Evolutionary conservation across 371 early-diverging fungal genomes (phyloP), one percentile per base, ranked within the genome.

Genomic region (Apophysomyces variabilis): DNA sequence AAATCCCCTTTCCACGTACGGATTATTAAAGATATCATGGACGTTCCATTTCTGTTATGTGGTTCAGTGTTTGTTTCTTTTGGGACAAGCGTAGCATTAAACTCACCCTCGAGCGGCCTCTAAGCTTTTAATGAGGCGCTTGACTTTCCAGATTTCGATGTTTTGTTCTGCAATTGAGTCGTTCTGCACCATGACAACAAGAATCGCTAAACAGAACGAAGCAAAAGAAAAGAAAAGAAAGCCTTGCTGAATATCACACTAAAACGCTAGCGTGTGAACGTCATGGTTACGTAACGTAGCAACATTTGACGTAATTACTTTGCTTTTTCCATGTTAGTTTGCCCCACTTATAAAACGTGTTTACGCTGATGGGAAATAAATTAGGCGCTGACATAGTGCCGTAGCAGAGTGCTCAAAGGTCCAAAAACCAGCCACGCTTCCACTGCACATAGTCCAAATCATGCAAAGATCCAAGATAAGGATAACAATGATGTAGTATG

Each of bases 1-100:
- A 18, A 7, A 13, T 32, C 3, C 50, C 8, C 7, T 21, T 50
- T 18, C 21, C n/a, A 80, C 87, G 66, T 78, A 87, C 89, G 99
- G 68, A 99, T 91, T 66, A 99, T 93, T 47, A 99, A 89, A 47
- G 97, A 96, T 77, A 99, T 99, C 99, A 99, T 99, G 66, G 98
- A 97, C 7, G 99, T 99, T 63, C 99, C 99, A 76, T 99, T 99
- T 70, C 93, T 93, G 85, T 58, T 36, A 32, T 39, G 18, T 35
- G 16, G 7, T 44, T 56, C 21, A 13, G 41, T 11, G 13, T 21
- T 58, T 36, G 21, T 58, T 58, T 32, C 39, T n/a, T 50, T 7
- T 54, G 32, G 43, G 9, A 7, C 7, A 35, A 45, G 50, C 59
- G 36, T 14, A 50, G 35, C 47, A 21, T 18, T 38, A 58, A 60